Percentiles rank a stretch among this genome's conserved stretches.
phyloP scores from a whole-genome alignment of 257 asterid species.

The Paulownia fortunei region DNA sequence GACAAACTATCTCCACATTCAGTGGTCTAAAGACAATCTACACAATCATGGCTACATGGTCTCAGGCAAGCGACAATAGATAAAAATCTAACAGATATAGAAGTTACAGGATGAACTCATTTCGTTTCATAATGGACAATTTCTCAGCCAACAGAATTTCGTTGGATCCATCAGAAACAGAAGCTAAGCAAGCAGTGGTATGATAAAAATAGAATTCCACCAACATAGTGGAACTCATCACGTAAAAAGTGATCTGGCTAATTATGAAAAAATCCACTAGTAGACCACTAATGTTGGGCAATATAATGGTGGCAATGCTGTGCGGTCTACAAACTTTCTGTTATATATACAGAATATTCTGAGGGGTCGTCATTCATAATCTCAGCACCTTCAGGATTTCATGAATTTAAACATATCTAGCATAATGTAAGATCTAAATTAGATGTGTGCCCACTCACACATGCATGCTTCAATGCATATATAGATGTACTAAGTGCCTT shows the following conservation, averaged over 20 bases:
- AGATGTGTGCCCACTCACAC: no score
- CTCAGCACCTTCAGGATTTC: neutral
- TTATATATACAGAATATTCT: no score
- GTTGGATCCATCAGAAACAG: neutral
- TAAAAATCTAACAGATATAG: no score
- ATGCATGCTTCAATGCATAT: no score
- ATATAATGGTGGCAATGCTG: no score
- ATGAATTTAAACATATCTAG: neutral
- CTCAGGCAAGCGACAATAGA: neutral
- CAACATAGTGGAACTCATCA: no score
- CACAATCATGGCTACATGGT: neutral
- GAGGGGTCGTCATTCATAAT: neutral
- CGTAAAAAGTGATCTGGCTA: no score
- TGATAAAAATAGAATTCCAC: no score
- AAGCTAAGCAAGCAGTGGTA: neutral
- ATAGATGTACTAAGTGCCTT: no score
- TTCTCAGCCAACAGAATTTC: neutral
- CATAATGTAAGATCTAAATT: constrained; percentile 1
- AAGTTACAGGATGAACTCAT: neutral
- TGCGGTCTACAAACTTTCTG: no score
- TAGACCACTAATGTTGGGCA: no score
- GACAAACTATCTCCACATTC: neutral
- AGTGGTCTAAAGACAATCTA: neutral
- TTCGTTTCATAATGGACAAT: neutral
- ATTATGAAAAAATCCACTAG: no score